Base-by-base conservation (phyloP, 2,329 filamentous ascomycete species). In the Alternaria brassicae region DNA sequence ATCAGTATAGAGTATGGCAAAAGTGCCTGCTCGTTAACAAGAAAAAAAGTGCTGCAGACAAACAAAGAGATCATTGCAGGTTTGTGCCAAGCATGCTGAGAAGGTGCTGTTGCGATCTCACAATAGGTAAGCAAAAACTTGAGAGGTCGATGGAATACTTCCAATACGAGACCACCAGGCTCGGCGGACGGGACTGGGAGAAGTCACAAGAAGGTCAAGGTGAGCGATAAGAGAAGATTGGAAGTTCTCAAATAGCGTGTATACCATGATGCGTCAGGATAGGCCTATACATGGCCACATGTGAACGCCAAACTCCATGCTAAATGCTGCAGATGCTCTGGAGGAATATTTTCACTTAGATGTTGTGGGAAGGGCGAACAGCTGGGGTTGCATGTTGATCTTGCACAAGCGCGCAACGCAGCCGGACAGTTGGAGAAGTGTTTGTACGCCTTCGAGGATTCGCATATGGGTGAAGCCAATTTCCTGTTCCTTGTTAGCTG, bases 391-490 rank as follows among this genome's bases (percentile, higher is more conserved):
- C 94, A 99, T 98, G 78, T 97, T 97, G 77, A 98, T 89, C 83
- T 91, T 96, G 81, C 92, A 95, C 56, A 99, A 83, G 71, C 94
- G 89, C 15, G 92, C 93, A 21, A 99, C 85, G 75, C 94, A 98
- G 10, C 94, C 95, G 73, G 92, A 96, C 44, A 99, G 84, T 79
- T 99, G 95, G 58, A 99, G 85, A 63, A 97, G 85, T 7, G 94
- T 97, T 80, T 98, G 94, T 23, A 99, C 92, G 28, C 95, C 95
- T 76, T 99, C 95, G n/a, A 99, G 82, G 56, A 99, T 94, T 78
- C 96, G 93, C 95, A 99, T 99, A 76, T 99, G 95, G 2, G 95
- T 96, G 79, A 98, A 98, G 53, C 95, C 95, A 78, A 99, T 99
- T 81, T 97, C 95, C 81, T 78, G 42, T 21, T 48, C 6, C 13